Evolutionary conservation across 2,329 filamentous ascomycete genomes (phyloP).

Genomic region (Colletotrichum karsti): DNA sequence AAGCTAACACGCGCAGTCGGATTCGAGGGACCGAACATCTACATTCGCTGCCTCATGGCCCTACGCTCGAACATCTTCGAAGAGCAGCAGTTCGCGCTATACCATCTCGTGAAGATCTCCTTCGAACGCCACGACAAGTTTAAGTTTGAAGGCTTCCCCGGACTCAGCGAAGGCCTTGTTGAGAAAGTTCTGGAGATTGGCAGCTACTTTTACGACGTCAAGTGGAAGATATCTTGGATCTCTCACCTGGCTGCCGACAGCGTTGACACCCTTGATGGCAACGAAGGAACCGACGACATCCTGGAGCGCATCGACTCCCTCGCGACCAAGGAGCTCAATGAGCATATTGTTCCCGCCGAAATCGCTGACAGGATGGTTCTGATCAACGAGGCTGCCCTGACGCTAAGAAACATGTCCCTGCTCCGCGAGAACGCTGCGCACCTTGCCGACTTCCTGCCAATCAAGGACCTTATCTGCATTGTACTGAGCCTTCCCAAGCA

Average conservation of each 20-base stretch:
- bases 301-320: conserved; percentile 76
- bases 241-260: conserved; percentile 52
- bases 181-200: conserved; percentile 85
- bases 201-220: conserved; percentile 80
- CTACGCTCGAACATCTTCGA: conserved; percentile 80
- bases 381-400: conserved; percentile 86
- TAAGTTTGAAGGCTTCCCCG: conserved; percentile 90
- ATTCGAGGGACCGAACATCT: conserved; percentile 87
- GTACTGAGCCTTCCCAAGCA: conserved; percentile 79
- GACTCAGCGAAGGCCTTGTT: conserved; percentile 86
- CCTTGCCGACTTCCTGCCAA: conserved; percentile 73
- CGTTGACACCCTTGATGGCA: conserved; percentile 52
- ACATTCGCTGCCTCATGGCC: conserved; percentile 85
- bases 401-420: conserved; percentile 96
- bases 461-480: conserved; percentile 86
- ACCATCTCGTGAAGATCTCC: conserved; percentile 94
- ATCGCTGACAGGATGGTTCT: conserved; percentile 77
- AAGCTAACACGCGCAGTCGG: conserved; percentile 48
- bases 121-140: conserved; percentile 96
- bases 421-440: conserved; percentile 88
- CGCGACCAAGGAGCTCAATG: conserved; percentile 61
- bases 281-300: conserved; percentile 59
- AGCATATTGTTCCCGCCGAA: conserved; percentile 76
- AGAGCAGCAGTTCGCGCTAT: conserved; percentile 92
- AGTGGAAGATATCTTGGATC: conserved; percentile 81